These are phyloP conservation scores for Plasmodium berghei DNA, from an alignment of 169 alveolate genomes.

Conservation along the genomic window DNA sequence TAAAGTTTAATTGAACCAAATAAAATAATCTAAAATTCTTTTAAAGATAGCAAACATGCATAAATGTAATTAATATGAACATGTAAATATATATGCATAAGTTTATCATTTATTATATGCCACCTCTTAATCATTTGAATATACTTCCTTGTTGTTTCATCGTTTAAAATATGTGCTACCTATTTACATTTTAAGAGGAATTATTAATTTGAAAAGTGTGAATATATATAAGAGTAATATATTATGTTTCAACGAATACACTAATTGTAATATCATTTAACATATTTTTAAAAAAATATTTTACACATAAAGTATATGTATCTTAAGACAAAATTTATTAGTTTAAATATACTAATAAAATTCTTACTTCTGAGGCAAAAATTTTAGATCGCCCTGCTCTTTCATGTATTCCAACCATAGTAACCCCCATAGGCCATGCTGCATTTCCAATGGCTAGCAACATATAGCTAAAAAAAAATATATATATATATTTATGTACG, in stretches of 20 bases:
- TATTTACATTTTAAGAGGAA: slow-evolving; percentile 12
- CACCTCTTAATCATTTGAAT: slow-evolving; percentile 91
- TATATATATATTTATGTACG: slow-evolving; percentile 1
- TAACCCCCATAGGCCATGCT: slow-evolving; percentile 98
- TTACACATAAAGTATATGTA: too few species aligned
- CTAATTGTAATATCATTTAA: too few species aligned
- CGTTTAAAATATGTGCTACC: slow-evolving; percentile 92
- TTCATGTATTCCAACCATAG: slow-evolving; percentile 96
- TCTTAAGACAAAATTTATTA: too few species aligned
- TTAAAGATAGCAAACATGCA: background rate
- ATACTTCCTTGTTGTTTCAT: slow-evolving; percentile 93
- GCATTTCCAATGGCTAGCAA: slow-evolving; percentile 95
- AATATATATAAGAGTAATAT: background rate
- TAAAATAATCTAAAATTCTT: background rate
- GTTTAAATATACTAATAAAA: too few species aligned
- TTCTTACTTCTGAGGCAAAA: slow-evolving; percentile 91
- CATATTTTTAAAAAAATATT: too few species aligned
- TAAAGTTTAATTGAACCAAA: background rate
- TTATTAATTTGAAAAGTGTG: background rate
- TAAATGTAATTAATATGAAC: background rate
- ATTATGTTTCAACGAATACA: background rate
- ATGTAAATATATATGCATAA: background rate
- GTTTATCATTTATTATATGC: background rate
- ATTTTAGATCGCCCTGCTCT: slow-evolving; percentile 94
- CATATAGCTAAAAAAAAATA: slow-evolving; percentile 81